Percentiles rank a stretch among this genome's conserved stretches.
Evolutionary conservation across 352 stramenopile species (phyloP).

Genomic region (Globisporangium lucens): DNA sequence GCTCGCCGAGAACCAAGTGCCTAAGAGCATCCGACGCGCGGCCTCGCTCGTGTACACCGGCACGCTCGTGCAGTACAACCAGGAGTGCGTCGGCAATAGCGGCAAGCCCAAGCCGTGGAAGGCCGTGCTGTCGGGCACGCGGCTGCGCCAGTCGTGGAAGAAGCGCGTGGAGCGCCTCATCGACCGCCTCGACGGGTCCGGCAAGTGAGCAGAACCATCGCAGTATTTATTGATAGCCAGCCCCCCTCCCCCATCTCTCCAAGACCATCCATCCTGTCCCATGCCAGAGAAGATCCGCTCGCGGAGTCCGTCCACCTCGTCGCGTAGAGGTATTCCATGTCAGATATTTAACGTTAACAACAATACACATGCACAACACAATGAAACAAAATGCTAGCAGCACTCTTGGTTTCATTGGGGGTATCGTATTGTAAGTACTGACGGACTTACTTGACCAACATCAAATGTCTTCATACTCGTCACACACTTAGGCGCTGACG

Average conservation of each 20-base stretch:
- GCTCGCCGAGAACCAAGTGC: conserved; percentile 20
- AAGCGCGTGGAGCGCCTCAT: conserved; percentile 58
- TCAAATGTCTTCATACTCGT: not conserved
- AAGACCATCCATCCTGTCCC: not conserved
- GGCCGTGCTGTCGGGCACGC: conserved; percentile 33
- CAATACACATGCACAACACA: not conserved
- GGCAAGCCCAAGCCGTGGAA: conserved; percentile 35
- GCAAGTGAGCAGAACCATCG: conserved; percentile 11
- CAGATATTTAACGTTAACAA: conserved; percentile 6
- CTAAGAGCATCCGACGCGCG: conserved; percentile 17
- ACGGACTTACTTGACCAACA: not conserved
- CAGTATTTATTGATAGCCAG: conserved; percentile 8
- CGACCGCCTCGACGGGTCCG: conserved; percentile 44
- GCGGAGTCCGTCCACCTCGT: not conserved
- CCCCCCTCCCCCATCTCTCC: not conserved
- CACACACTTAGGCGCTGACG: conserved; percentile 6
- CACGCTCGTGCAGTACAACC: conserved; percentile 69
- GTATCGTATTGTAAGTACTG: not conserved
- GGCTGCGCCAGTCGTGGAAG: conserved; percentile 38
- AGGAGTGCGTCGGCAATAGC: conserved; percentile 27
- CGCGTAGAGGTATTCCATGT: not conserved
- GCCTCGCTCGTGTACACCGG: conserved; percentile 41
- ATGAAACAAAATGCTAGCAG: not conserved
- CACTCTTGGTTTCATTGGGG: not conserved
- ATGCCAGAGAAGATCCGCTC: too few relatives aligned